Evolutionary conservation across 345 rosid species (phyloP).

Genomic region (Cardamine chenopodiifolia): DNA sequence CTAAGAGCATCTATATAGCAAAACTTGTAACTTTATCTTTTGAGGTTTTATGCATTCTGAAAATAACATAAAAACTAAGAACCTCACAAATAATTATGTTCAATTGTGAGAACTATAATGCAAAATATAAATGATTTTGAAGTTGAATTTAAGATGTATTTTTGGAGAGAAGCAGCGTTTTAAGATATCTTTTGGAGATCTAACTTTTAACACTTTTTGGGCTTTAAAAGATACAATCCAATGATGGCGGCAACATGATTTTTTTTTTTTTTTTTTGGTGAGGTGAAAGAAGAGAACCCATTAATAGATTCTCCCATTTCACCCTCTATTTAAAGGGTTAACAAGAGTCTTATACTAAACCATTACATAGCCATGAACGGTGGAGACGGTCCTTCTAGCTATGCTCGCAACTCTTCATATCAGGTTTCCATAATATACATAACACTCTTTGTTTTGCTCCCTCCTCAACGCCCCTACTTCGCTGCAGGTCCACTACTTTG

Average conservation of each 20-base stretch:
- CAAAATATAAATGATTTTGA: too few relatives aligned
- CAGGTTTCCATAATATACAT: slow-evolving; percentile 22
- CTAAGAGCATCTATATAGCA: too few relatives aligned
- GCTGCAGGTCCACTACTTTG: slow-evolving; percentile 23
- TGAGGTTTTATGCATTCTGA: too few relatives aligned
- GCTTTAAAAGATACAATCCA: background rate
- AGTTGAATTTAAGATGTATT: too few relatives aligned
- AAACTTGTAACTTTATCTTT: too few relatives aligned
- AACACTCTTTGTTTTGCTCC: slow-evolving; percentile 46
- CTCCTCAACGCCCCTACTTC: slow-evolving; percentile 33
- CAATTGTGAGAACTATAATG: too few relatives aligned
- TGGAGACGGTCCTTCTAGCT: slow-evolving; percentile 42
- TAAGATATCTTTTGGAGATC: too few relatives aligned
- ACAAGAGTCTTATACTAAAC: background rate
- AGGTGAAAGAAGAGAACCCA: background rate
- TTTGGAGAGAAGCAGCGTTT: too few relatives aligned
- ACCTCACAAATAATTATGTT: too few relatives aligned
- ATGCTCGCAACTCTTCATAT: slow-evolving; percentile 37
- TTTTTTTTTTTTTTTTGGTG: too few relatives aligned
- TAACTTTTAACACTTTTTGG: background rate
- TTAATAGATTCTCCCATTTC: background rate
- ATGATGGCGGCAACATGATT: background rate
- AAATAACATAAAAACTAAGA: too few relatives aligned
- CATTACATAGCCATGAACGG: slow-evolving; percentile 37
- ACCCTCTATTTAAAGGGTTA: background rate